phyloP scores from a whole-genome alignment of 2,329 filamentous ascomycete species.

The Xylaria sp. region DNA sequence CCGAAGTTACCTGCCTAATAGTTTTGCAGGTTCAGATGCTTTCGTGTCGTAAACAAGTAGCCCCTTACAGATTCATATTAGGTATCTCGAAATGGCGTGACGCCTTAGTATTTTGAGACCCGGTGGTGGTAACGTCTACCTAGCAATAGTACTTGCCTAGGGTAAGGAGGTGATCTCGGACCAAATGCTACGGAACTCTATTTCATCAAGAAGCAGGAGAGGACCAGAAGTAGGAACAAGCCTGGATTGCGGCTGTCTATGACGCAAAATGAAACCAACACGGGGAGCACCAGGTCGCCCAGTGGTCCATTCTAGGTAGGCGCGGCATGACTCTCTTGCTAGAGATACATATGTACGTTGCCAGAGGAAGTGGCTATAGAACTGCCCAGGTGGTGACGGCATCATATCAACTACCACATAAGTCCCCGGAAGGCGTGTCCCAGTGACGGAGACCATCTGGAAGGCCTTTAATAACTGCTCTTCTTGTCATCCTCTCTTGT shows the following conservation, averaged over 20 bases:
- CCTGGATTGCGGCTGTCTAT: background rate
- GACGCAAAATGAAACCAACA: background rate
- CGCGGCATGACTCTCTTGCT: background rate
- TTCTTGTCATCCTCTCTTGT: background rate
- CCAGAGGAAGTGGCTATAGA: constrained; percentile 4
- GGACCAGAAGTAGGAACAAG: background rate
- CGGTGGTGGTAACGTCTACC: background rate
- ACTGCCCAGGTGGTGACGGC: background rate
- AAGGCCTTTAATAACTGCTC: background rate
- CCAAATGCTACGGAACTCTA: background rate
- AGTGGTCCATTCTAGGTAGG: background rate
- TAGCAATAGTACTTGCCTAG: background rate
- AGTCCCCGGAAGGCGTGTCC: constrained; percentile 15
- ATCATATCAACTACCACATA: background rate
- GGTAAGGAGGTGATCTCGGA: background rate
- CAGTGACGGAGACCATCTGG: background rate
- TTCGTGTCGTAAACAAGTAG: background rate
- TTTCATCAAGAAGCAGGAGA: background rate
- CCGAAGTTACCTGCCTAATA: too few relatives aligned
- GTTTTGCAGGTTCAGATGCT: too few relatives aligned
- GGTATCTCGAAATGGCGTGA: background rate
- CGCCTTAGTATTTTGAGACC: background rate
- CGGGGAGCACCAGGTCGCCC: background rate
- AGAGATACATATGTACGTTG: too few relatives aligned
- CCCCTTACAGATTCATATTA: background rate